phyloP scores from a whole-genome alignment of 2,329 filamentous ascomycete species.

The Plenodomus tracheiphilus region DNA sequence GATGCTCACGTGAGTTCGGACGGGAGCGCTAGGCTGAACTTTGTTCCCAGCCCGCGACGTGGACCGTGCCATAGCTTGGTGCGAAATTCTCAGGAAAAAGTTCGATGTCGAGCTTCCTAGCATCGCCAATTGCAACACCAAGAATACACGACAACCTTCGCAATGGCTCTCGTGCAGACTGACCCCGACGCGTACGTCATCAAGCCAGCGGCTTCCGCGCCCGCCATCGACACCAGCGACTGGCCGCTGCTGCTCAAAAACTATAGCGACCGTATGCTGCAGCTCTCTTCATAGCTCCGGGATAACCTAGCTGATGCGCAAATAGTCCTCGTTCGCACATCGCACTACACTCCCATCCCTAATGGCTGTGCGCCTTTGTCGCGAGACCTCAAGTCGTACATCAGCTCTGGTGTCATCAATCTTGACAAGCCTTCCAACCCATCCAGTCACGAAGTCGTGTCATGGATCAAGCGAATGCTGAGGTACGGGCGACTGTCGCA shows the following conservation, averaged over 20 bases:
- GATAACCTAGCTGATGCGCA: constrained; percentile 25
- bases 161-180: constrained; percentile 43
- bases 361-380: constrained; percentile 88
- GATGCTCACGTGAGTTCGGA: no score
- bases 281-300: constrained; percentile 27
- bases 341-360: constrained; percentile 96
- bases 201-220: constrained; percentile 84
- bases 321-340: constrained; percentile 85
- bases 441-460: constrained; percentile 97
- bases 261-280: constrained; percentile 81
- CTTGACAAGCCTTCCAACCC: constrained; percentile 97
- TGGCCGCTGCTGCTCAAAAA: constrained; percentile 96
- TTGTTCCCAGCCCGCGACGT: not conserved
- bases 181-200: constrained; percentile 75
- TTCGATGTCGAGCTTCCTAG: constrained; percentile 21
- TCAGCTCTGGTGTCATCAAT: constrained; percentile 98
- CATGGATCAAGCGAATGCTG: constrained; percentile 98
- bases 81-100: constrained; percentile 18
- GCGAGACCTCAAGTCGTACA: constrained; percentile 95
- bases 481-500: constrained; percentile 57
- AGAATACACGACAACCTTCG: constrained; percentile 19
- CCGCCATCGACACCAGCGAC: constrained; percentile 79
- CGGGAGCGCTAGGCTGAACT: not conserved
- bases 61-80: no score
- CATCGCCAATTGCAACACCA: constrained; percentile 34